Evolutionary conservation across 1,139 yeast genomes (phyloP), one percentile per base, ranked within the genome.

Genomic region (Sugiyamaella grinbergsii): DNA sequence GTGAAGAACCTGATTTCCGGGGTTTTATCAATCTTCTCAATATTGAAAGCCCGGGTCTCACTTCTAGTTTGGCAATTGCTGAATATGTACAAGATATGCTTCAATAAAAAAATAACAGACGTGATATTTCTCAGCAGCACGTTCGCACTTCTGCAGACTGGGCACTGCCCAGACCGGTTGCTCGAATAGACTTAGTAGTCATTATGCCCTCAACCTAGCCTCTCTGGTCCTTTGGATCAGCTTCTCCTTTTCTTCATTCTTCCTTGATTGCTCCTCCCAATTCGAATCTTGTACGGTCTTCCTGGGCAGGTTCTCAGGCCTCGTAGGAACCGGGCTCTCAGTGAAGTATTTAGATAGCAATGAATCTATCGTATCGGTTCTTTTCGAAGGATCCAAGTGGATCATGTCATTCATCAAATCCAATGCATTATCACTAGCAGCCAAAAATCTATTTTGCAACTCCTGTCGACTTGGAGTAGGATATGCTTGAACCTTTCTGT

Each of bases 11-110:
- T 0, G 91, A 82, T 0, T 83, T 76, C 61, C 85, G 86, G 0
- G 96, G 96, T 1, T 89, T 88, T 62, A 77, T 89, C 29, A 89
- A 87, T 59, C 71, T 88, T 51, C 65, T 89, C 42, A 95, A 94
- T 2, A 89, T 90, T 23, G 97, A 90, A 63, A 84, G 94, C 62
- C 97, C 97, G 0, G 97, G 96, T 0, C 73, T 89, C 55, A 89
- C 96, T 2, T 73, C 94, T 0, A 73, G 89, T 1, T 74, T 88
- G 81, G 95, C 93, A 0, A 86, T 89, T 50, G 96, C 83, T 1
- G 86, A 83, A 60, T 76, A 85, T 60, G 94, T 88, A 2, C 74
- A 70, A 31, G 64, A 70, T 15, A 64, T 80, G 3, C 74, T 73
- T 22, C 23, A 31, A 29, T n/a, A 11, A 29, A 29, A n/a, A 13